Conservation (phyloP, 1,139 yeast species). For the Sugiyamaella xylanicola region DNA sequence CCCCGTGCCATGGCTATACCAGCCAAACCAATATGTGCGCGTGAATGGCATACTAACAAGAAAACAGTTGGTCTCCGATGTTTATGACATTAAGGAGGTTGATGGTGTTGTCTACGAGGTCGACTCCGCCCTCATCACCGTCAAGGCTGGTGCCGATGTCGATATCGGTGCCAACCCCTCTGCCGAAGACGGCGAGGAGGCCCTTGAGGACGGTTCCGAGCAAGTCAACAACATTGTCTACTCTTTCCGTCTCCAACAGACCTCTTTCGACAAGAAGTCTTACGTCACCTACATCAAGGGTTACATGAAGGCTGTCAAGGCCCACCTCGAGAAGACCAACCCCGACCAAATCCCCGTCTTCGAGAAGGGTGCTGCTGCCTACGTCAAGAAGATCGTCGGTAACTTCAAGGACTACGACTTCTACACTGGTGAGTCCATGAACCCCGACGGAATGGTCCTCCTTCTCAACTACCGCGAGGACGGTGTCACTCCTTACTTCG, state of each 20-base stretch:
- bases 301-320: slow-evolving; percentile 96
- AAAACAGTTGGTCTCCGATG: slow-evolving; percentile 69
- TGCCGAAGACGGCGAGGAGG: slow-evolving; percentile 88
- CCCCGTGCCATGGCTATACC: too few relatives aligned
- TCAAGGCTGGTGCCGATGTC: slow-evolving; percentile 80
- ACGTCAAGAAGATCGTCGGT: slow-evolving; percentile 92
- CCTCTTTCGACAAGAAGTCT: slow-evolving; percentile 96
- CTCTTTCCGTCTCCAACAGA: slow-evolving; percentile 97
- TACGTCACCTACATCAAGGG: slow-evolving; percentile 95
- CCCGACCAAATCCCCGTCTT: slow-evolving; percentile 86
- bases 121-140: slow-evolving; percentile 88
- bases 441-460: slow-evolving; percentile 98
- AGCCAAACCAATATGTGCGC: too few relatives aligned
- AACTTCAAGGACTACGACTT: slow-evolving; percentile 99
- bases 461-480: slow-evolving; percentile 99
- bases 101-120: slow-evolving; percentile 95
- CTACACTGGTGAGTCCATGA: slow-evolving; percentile 99
- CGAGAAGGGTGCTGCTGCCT: slow-evolving; percentile 95
- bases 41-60: slow-evolving; percentile 15
- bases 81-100: slow-evolving; percentile 84
- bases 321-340: slow-evolving; percentile 78
- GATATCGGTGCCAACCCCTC: slow-evolving; percentile 99
- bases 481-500: slow-evolving; percentile 96
- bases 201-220: slow-evolving; percentile 77
- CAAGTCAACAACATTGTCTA: slow-evolving; percentile 96